Base-by-base conservation (phyloP, 2,329 filamentous ascomycete genomes). In the Monosporascus sp. region DNA sequence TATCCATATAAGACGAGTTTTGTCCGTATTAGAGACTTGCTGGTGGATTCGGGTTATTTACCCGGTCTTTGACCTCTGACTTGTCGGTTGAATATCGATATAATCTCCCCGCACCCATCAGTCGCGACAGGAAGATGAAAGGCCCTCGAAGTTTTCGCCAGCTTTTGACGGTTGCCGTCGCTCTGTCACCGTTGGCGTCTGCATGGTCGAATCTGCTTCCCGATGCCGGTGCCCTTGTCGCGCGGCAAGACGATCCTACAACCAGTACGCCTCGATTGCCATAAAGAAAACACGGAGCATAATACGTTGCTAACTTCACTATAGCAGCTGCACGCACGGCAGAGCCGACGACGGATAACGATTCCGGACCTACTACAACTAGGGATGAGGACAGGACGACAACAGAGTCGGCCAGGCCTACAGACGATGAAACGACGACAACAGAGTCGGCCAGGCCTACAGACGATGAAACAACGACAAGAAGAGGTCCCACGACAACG, bases 201-300 rank as follows among this genome's bases (percentile, higher is more conserved):
- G 80, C 76, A 52, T 84, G 81, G 81, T 77, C 81, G 20, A 69
- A 66, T 56, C 83, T 78, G 75, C 68, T 84, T 38, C 80, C 81
- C 18, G 74, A 79, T 14, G 47, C 76, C 37, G 76, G 83, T 57
- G 64, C 76, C 15, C 64, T 86, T 37, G 69, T 84, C 41, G 80
- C 79, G 48, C 74, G 79, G 54, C 72, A 73, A 56, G 71, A 78
- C 56, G 67, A 70, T 45, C 36, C 39, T 41, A 51, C 65, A 59
- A 58, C 59, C 7, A 39, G 64, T 65, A 61, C 53, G 22, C 54
- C 9, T 52, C 25, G 37, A 4, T 18, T 49, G 20, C 20, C 45
- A 25, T 44, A 17, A 41, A 7, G 38, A 24, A 47, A 49, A 49
- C 6, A 47, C 11, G 6, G 34, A 31, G 24, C 27, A 25, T 47